phyloP scores from a whole-genome alignment of 2,329 filamentous ascomycete species.

The Helotiales sp. region DNA sequence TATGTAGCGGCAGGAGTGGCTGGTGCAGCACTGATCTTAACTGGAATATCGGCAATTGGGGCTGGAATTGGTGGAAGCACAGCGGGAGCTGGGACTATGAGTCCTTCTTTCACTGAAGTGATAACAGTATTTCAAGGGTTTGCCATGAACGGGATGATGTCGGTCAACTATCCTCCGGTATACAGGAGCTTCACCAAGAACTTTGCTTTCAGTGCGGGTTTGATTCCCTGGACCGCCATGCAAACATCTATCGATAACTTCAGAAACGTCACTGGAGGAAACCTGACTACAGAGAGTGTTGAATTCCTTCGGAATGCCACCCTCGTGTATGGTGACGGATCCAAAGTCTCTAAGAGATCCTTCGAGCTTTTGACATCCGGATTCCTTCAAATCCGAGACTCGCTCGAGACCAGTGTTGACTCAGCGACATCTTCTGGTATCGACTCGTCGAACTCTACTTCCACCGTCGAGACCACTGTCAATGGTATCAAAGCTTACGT shows the following conservation, averaged over 20 bases:
- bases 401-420: conserved; percentile 54
- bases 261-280: conserved; percentile 79
- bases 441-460: conserved; percentile 34
- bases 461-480: conserved; percentile 57
- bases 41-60: conserved; percentile 72
- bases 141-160: conserved; percentile 96
- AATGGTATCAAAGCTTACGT: conserved; percentile 81
- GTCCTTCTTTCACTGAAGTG: conserved; percentile 84
- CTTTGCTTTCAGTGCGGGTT: conserved; percentile 87
- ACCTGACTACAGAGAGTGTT: conserved; percentile 81
- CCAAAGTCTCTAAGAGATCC: conserved; percentile 62
- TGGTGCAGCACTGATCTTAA: conserved; percentile 78
- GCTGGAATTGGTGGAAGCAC: conserved; percentile 58
- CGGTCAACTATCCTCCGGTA: conserved; percentile 82
- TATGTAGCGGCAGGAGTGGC: conserved; percentile 86
- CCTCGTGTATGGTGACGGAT: conserved; percentile 69
- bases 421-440: conserved; percentile 39
- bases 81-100: conserved; percentile 67
- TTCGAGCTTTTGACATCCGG: conserved; percentile 49
- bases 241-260: conserved; percentile 86
- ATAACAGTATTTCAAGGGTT: conserved; percentile 91
- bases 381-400: conserved; percentile 59
- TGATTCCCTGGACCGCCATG: conserved; percentile 82
- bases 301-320: conserved; percentile 76
- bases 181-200: conserved; percentile 92